Evolutionary conservation across 192 early-diverging fungal species (phyloP), one percentile per base, ranked within the genome.

Genomic region (Backusella mclennaniae): DNA sequence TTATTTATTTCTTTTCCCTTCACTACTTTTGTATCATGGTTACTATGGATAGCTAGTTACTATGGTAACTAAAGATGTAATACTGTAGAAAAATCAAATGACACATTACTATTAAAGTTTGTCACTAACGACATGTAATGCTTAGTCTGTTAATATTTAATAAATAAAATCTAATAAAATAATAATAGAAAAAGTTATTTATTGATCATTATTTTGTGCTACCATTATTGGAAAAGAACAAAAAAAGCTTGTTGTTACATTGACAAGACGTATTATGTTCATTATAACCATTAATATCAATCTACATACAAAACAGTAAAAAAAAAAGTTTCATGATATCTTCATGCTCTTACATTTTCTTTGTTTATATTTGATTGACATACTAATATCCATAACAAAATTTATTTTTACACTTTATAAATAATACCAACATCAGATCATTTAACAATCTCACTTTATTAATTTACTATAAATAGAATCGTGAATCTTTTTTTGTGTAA

Each of bases 131-230:
- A 63, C 23, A 59, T 59, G 23, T 23, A 59, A 4, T 59, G 11
- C 21, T 56, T 56, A 21, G 52, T 7, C 21, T 53, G 52, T 6
- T 53, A 53, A 53, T 53, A 53, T 21, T 53, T 21, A 53, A 21
- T 21, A 56, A 21, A 56, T 56, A 56, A 23, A 56, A 56, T 21
- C 4, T 21, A 56, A 21, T 56, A 56, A 56, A 56, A 56, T 56
- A 56, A 23, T 56, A 56, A 56, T 56, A 56, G 53, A 56, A 56
- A 56, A 56, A 56, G 21, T 56, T 56, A 56, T 56, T 56, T 56
- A 56, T 56, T 56, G 53, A 56, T 21, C 53, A 56, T 56, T 56
- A 56, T 56, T 56, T 56, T 56, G 53, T 56, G 53, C n/a, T 21
- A 56, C 53, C n/a, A 9, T 44, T 44, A 1, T 44, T 44, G 15